phyloP scores from a whole-genome alignment of 208 protist genomes.

The Acanthamoeba royreba region DNA sequence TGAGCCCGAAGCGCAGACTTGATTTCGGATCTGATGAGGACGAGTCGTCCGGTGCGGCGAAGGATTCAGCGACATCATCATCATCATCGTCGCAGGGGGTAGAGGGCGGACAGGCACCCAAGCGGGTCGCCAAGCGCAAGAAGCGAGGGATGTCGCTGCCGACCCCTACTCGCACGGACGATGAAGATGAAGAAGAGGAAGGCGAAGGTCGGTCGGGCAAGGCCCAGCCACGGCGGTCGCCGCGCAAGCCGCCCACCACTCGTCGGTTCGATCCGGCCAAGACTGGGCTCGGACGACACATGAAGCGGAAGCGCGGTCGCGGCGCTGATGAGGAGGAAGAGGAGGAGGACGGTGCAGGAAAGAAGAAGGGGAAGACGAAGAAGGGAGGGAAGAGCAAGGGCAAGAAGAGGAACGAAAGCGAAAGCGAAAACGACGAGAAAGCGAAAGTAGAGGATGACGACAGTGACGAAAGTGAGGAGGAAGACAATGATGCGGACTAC shows the following conservation, averaged over 20 bases:
- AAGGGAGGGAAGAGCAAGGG: background rate
- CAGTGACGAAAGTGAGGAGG: background rate
- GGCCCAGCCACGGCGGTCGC: background rate
- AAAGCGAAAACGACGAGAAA: background rate
- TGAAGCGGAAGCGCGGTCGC: background rate
- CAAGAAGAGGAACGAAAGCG: background rate
- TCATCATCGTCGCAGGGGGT: no score
- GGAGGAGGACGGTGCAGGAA: no score
- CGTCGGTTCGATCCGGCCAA: background rate
- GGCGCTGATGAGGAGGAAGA: no score
- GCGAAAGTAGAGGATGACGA: background rate
- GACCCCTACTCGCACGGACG: background rate
- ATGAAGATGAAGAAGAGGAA: background rate
- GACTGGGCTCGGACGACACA: no score
- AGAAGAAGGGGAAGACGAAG: background rate
- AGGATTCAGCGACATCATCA: background rate
- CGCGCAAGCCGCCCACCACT: background rate
- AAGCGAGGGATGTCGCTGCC: background rate
- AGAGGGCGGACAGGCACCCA: no score
- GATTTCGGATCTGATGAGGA: background rate
- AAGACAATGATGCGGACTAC: no score
- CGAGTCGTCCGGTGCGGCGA: no score
- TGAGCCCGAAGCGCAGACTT: background rate
- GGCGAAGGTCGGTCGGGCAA: background rate
- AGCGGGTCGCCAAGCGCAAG: background rate